Base-by-base conservation (phyloP, 148 eudicot species). In the Dianthus caryophyllus region DNA sequence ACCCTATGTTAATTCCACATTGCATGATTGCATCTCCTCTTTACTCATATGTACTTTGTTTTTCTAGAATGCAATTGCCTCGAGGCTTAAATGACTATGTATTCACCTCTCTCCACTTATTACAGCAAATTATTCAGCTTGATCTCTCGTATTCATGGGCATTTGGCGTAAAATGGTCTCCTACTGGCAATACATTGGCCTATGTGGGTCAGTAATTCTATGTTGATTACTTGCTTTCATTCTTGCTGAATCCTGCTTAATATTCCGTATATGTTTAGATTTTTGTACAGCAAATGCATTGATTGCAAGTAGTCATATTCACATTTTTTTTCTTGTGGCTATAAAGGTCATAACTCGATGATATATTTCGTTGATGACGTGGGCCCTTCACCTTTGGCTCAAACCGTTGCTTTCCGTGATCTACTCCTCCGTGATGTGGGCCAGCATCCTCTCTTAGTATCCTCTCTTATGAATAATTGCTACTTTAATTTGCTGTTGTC, bases 381-480 rank as follows among this genome's bases (percentile, higher is more conserved):
- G 75, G 98, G 98, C 69, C 96, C 98, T 43, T 87, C 97, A 76
- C 96, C 98, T 71, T 83, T 86, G 71, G 98, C 98, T 31, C 98
- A 94, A 75, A 94, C 78, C 73, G 92, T 94, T 14, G 90, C 96
- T 80, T 81, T 86, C 77, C 96, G 97, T 73, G 89, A 90, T 81
- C 81, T 94, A 87, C 98, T 97, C 66, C 98, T 94, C 72, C 96
- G 98, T 84, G 98, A 94, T 94, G 98, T 94, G 98, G 98, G 98
- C 90, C 98, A 88, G 98, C 91, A 79, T 85, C 91, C 95, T 82
- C 80, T 87, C 90, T 84, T 69, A 61, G 76, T 63, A 78, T 65
- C 73, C 70, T 53, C 71, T 20, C 53, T 77, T 49, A 16, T 21
- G 27, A 48, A 46, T 24, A 11, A 25, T 18, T 75, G 50, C 72